Conservation (phyloP, 23 red algal species). For the Cyanidioschyzon merolae region DNA sequence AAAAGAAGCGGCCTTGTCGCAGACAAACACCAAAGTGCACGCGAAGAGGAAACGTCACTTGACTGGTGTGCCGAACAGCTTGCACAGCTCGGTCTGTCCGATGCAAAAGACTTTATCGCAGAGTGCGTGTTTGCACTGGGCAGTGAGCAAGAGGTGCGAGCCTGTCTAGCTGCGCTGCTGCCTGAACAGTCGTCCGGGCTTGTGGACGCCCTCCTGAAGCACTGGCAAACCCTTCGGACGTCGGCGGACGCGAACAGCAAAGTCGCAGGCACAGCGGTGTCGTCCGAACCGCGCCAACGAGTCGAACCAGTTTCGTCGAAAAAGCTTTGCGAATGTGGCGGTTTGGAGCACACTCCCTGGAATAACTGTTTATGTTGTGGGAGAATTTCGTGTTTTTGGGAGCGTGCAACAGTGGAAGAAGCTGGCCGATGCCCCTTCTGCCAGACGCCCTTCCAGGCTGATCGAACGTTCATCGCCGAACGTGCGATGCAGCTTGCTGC, state of each 20-base stretch:
- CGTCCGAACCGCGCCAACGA: too few relatives aligned
- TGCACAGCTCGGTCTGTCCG: not conserved
- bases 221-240: not conserved
- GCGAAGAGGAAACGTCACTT: not conserved
- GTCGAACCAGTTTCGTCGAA: too few relatives aligned
- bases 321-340: conserved; percentile 1
- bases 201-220: not conserved
- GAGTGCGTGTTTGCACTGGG: not conserved
- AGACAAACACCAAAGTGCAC: too few relatives aligned
- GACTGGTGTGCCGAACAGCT: not conserved
- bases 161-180: not conserved
- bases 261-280: too few relatives aligned
- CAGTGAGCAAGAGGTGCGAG: not conserved
- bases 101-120: not conserved
- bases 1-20: too few relatives aligned
- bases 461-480: not conserved
- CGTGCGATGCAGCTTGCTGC: not conserved
- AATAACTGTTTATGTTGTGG: conserved; percentile 11
- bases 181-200: not conserved
- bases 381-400: not conserved
- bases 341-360: conserved; percentile 4
- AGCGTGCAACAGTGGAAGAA: not conserved
- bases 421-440: conserved; percentile 7
- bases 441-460: not conserved
- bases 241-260: too few relatives aligned